Evolutionary conservation across 257 asterid genomes (phyloP).

Genomic region (Ocimum tenuiflorum): DNA sequence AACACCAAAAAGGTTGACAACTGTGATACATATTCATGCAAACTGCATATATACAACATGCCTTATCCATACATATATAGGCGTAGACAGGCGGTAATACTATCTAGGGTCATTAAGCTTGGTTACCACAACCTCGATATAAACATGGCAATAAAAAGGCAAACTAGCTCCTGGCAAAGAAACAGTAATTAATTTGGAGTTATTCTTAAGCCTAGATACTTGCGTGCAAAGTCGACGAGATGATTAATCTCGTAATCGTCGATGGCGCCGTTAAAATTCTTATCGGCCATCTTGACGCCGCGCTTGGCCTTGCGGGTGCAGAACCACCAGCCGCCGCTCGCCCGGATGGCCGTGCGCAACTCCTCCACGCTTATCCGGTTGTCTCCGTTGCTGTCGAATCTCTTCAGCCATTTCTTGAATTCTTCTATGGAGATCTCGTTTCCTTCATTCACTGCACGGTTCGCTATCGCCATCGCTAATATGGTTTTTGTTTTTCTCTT

Average conservation of each 20-base stretch:
- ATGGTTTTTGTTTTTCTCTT: background rate
- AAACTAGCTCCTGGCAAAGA: too few relatives aligned
- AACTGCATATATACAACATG: too few relatives aligned
- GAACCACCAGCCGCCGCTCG: conserved; percentile 29
- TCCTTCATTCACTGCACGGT: conserved; percentile 5
- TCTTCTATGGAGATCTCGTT: conserved; percentile 32
- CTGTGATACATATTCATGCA: too few relatives aligned
- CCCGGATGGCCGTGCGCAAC: conserved; percentile 28
- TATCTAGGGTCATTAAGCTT: background rate
- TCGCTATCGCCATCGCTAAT: background rate
- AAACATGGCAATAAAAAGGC: background rate
- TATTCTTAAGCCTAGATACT: conserved; percentile 22
- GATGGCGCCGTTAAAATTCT: conserved; percentile 28
- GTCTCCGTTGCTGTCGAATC: conserved; percentile 25
- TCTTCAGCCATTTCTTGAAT: conserved; percentile 42
- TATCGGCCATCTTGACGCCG: conserved; percentile 29
- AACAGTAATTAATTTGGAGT: background rate
- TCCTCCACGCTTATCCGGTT: conserved; percentile 31
- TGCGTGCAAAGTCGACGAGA: conserved; percentile 32
- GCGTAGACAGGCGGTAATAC: too few relatives aligned
- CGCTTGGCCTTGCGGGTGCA: conserved; percentile 17
- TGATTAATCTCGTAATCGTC: conserved; percentile 27
- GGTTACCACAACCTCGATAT: background rate
- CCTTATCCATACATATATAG: too few relatives aligned
- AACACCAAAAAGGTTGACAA: too few relatives aligned